Conservation (phyloP, 2,329 filamentous ascomycete genomes). For the Arthrobotrys iridis region DNA sequence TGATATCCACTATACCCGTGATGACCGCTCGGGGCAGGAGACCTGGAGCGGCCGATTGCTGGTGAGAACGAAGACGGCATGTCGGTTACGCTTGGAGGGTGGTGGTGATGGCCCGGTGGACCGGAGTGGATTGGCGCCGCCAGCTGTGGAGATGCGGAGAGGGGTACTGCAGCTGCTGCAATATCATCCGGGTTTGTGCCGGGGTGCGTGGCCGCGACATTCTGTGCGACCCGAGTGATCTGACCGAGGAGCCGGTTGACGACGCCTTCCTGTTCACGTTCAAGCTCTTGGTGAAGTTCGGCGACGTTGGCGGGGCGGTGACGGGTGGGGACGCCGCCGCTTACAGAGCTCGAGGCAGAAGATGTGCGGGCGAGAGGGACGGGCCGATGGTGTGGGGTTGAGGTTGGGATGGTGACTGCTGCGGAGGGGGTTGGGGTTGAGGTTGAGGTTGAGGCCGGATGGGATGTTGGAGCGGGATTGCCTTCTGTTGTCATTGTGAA, state of each 20-base stretch:
- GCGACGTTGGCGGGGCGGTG: constrained; percentile 54
- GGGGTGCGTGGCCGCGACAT: constrained; percentile 75
- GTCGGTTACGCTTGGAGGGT: constrained; percentile 53
- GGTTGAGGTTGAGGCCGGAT: background rate
- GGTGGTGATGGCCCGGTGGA: constrained; percentile 57
- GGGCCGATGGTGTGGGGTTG: constrained; percentile 20
- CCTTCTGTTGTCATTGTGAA: constrained; percentile 33
- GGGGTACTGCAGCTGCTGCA: constrained; percentile 62
- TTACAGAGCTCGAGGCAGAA: constrained; percentile 47
- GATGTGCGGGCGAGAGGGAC: constrained; percentile 31
- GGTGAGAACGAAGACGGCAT: constrained; percentile 61
- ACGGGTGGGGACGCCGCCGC: constrained; percentile 34
- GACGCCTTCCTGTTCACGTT: constrained; percentile 58
- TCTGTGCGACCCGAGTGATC: constrained; percentile 72
- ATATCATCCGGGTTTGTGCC: constrained; percentile 62
- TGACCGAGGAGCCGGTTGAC: constrained; percentile 77
- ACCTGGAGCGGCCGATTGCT: constrained; percentile 66
- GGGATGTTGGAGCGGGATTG: constrained; percentile 19
- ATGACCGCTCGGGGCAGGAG: constrained; percentile 60
- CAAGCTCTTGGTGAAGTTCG: constrained; percentile 59
- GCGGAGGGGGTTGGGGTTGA: constrained; percentile 17
- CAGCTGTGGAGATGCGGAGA: constrained; percentile 62
- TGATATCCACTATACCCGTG: constrained; percentile 47
- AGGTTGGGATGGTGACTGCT: constrained; percentile 37
- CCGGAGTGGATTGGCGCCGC: constrained; percentile 61